These are phyloP conservation scores for Phytophthora pistaciae DNA, from an alignment of 352 stramenopile genomes.

Conservation along the genomic window DNA sequence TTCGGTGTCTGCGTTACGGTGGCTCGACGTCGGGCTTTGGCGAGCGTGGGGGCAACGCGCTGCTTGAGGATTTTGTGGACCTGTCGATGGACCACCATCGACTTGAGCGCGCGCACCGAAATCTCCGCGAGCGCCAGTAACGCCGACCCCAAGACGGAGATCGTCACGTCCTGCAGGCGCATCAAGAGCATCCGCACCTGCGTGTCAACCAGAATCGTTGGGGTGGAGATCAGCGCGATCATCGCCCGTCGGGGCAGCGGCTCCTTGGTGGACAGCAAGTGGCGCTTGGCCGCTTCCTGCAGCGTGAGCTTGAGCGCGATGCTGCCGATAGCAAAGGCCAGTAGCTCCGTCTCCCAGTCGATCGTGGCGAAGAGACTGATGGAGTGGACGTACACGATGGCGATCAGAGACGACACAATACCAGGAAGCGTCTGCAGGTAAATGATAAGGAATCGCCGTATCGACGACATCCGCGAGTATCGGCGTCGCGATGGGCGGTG, in stretches of 20 bases:
- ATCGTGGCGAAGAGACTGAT: conserved; percentile 11
- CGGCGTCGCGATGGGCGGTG: background rate
- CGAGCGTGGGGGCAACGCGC: background rate
- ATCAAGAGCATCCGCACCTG: conserved; percentile 45
- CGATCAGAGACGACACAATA: background rate
- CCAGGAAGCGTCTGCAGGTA: conserved; percentile 9
- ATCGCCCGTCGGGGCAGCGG: background rate
- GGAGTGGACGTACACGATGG: conserved; percentile 26
- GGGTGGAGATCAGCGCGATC: conserved; percentile 28
- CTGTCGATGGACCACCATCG: conserved; percentile 9
- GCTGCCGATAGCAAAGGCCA: conserved; percentile 12
- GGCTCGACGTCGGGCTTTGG: background rate
- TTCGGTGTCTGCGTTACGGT: background rate
- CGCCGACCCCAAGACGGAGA: conserved; percentile 24
- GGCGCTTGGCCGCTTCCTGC: conserved; percentile 15
- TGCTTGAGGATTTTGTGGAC: background rate
- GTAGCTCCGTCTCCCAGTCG: conserved; percentile 7
- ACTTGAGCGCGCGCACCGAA: conserved; percentile 24
- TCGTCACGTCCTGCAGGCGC: conserved; percentile 13
- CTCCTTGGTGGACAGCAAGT: background rate
- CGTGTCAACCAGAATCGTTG: conserved; percentile 45
- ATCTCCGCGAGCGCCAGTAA: conserved; percentile 33
- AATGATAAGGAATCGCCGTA: conserved; percentile 6
- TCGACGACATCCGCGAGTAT: conserved; percentile 1
- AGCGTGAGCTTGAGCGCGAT: conserved; percentile 22